These are phyloP conservation scores for Bryum argenteum DNA, from an alignment of 225 moss, liverwort and hornwort genomes.

Conservation along the genomic window DNA sequence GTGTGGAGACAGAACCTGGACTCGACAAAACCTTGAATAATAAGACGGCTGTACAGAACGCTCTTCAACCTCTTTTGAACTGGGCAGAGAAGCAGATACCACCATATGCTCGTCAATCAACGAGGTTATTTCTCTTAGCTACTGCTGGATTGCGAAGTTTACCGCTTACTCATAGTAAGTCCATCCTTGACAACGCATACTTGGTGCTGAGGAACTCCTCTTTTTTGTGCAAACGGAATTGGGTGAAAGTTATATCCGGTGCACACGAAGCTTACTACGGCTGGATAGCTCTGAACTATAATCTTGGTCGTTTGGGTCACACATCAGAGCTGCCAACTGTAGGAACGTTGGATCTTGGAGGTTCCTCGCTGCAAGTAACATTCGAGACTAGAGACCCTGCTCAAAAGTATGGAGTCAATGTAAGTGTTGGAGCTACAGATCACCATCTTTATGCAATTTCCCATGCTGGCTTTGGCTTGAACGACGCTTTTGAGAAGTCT, in stretches of 20 bases:
- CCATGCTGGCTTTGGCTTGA: slow-evolving; percentile 89
- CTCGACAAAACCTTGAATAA: slow-evolving; percentile 85
- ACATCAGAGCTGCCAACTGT: slow-evolving; percentile 58
- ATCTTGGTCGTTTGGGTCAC: slow-evolving; percentile 70
- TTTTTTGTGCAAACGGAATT: slow-evolving; percentile 72
- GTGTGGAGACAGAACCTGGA: slow-evolving; percentile 98
- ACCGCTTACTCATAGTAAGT: slow-evolving; percentile 59
- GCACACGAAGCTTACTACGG: slow-evolving; percentile 98
- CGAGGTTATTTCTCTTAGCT: slow-evolving; percentile 83
- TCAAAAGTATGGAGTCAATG: slow-evolving; percentile 66
- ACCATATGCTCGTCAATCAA: slow-evolving; percentile 65
- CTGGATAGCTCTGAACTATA: slow-evolving; percentile 98
- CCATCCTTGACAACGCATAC: slow-evolving; percentile 82
- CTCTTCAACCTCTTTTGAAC: slow-evolving; percentile 75
- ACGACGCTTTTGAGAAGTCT: slow-evolving; percentile 96
- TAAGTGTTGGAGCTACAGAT: slow-evolving; percentile 79
- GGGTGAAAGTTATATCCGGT: slow-evolving; percentile 93
- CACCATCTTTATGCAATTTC: slow-evolving; percentile 92
- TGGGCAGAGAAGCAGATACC: slow-evolving; percentile 96
- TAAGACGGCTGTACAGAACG: slow-evolving; percentile 64
- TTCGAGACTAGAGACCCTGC: slow-evolving; percentile 78
- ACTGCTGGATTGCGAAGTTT: slow-evolving; percentile 90
- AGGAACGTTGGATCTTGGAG: slow-evolving; percentile 92
- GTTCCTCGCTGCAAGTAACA: slow-evolving; percentile 93
- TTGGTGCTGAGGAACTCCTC: slow-evolving; percentile 61